These are phyloP conservation scores for Teunomyces lycoperdinae DNA, from an alignment of 805 yeast species.

Conservation along the genomic window DNA sequence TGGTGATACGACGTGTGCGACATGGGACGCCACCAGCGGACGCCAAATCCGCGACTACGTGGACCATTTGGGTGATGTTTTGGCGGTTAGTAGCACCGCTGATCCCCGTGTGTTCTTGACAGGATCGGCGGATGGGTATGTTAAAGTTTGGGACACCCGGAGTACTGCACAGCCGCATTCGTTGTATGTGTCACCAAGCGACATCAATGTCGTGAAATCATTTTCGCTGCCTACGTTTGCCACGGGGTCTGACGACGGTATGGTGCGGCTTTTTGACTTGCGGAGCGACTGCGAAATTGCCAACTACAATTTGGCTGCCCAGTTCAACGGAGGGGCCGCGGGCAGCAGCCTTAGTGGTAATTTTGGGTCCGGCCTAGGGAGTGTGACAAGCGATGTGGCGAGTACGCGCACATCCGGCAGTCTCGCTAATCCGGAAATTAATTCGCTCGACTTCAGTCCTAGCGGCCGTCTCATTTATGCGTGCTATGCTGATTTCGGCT, in stretches of 20 bases:
- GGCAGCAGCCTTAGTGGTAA: background rate
- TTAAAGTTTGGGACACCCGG: conserved; percentile 35
- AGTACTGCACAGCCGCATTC: conserved; percentile 43
- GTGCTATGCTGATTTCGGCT: conserved; percentile 73
- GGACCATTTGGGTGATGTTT: conserved; percentile 73
- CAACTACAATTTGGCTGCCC: conserved; percentile 35
- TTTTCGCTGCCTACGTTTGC: conserved; percentile 59
- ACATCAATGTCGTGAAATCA: conserved; percentile 57
- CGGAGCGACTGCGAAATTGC: conserved; percentile 72
- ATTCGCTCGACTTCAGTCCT: conserved; percentile 66
- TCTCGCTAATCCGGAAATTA: conserved; percentile 65
- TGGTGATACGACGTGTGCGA: conserved; percentile 76
- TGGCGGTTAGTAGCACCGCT: conserved; percentile 36
- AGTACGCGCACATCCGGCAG: conserved; percentile 6
- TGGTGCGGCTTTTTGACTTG: conserved; percentile 66
- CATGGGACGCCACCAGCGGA: conserved; percentile 77
- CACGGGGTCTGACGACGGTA: conserved; percentile 79
- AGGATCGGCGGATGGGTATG: conserved; percentile 68
- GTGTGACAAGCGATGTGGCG: too few relatives aligned
- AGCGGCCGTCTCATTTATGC: conserved; percentile 75
- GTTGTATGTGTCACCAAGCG: conserved; percentile 57
- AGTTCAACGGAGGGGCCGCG: conserved; percentile 1
- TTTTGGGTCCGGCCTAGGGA: too few relatives aligned
- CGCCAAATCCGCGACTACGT: conserved; percentile 49
- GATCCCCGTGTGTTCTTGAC: conserved; percentile 44